phyloP scores from a whole-genome alignment of 345 rosid species.

The Aethionema arabicum region DNA sequence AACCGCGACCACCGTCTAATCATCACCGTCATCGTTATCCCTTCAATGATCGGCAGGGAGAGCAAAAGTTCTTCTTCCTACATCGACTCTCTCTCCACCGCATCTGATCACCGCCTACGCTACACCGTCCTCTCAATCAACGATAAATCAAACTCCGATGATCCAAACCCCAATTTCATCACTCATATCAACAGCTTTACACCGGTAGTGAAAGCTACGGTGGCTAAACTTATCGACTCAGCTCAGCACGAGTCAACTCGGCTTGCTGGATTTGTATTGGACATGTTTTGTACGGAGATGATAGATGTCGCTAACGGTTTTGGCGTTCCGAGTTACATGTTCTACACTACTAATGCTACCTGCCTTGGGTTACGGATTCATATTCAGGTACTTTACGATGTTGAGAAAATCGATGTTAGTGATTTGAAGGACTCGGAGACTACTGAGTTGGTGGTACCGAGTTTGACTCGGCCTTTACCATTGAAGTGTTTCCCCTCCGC shows the following conservation, averaged over 20 bases:
- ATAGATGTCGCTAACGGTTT: slow-evolving; percentile 53
- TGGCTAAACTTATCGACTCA: slow-evolving; percentile 13
- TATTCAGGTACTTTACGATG: slow-evolving; percentile 29
- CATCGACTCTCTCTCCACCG: slow-evolving; percentile 35
- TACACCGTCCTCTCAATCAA: slow-evolving; percentile 39
- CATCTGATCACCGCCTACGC: slow-evolving; percentile 29
- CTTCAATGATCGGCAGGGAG: slow-evolving; percentile 20
- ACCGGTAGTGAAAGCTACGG: slow-evolving; percentile 36
- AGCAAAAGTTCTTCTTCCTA: slow-evolving; percentile 30
- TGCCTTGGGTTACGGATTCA: slow-evolving; percentile 36
- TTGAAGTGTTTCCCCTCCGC: slow-evolving; percentile 38
- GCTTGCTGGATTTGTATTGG: slow-evolving; percentile 54
- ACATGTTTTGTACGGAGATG: slow-evolving; percentile 51
- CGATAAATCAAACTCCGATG: slow-evolving; percentile 19
- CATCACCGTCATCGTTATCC: slow-evolving; percentile 48
- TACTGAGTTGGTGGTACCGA: slow-evolving; percentile 37
- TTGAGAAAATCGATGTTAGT: slow-evolving; percentile 21
- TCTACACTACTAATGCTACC: slow-evolving; percentile 42
- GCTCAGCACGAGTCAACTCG: slow-evolving; percentile 4
- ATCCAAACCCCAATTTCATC: neutral
- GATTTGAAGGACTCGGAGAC: slow-evolving; percentile 42
- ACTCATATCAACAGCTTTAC: slow-evolving; percentile 32
- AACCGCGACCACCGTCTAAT: slow-evolving; percentile 45
- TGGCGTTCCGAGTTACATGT: slow-evolving; percentile 47
- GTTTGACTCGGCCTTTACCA: slow-evolving; percentile 39